Base-by-base conservation (phyloP, 352 stramenopile genomes). In the Pythium volutum region DNA sequence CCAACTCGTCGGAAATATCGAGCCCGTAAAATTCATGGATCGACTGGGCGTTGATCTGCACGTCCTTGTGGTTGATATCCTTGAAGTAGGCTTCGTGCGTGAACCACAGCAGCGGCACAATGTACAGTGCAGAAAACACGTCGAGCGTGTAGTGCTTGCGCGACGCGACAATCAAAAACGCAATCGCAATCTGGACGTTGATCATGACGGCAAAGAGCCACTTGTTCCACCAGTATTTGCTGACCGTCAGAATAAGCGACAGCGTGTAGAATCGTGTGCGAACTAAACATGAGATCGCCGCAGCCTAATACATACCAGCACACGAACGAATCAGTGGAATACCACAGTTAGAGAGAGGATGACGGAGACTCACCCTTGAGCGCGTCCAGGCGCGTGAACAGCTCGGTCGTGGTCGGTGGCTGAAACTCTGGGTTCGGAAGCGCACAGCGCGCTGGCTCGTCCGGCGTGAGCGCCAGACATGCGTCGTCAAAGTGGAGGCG, bases 201-300 rank as follows among this genome's bases (percentile, higher is more conserved):
- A 91, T 50, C 79, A 96, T 93, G 56, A 89, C 64, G 12, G 70
- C 58, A 59, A 93, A 73, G 42, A 92, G 69, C 53, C 69, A 82
- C 59, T 84, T 88, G 76, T 84, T 91, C 59, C 74, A 79, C 81
- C 88, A 96, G 76, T 90, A 96, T 69, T 95, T 96, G 76, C 69
- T 89, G 34, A 90, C 66, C 25, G 77, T 87, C 31, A 93, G 67
- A 58, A 96, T 95, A 48, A 96, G 79, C 60, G 86, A 89, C 71
- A 97, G 64, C 4, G 87, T 95, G 82, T 95, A 96, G 67, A n/a
- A 96, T 97, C 22, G 87, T 97, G 74, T 97, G 89, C 31, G 85
- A 96, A 65, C 86, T 96, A 64, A 96, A 97, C 87, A 97, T 97
- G 56, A 97, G 74, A 64, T 97, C 89, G 36, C 89, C 89, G 47